Conservation (phyloP, 495 filamentous ascomycete genomes). For the Annulohypoxylon maeteangense region DNA sequence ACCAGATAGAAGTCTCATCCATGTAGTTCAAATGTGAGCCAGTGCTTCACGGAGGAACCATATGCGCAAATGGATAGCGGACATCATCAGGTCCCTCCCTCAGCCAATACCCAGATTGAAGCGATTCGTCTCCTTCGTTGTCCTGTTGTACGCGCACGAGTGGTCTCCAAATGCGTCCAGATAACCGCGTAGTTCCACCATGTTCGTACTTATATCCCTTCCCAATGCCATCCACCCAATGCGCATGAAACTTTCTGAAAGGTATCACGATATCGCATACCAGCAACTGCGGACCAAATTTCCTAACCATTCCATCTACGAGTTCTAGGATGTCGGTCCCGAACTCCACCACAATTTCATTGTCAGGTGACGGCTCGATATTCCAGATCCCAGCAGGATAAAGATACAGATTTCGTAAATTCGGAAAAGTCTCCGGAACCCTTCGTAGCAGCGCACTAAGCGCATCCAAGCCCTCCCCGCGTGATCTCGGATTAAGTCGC, state of each 20-base stretch:
- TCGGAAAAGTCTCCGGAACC: not conserved
- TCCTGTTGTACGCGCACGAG: not conserved
- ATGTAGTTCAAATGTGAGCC: no score
- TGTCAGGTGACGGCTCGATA: no score
- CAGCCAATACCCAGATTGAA: not conserved
- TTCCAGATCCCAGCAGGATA: not conserved
- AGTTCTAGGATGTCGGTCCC: not conserved
- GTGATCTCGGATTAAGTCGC: not conserved
- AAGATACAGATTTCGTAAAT: not conserved
- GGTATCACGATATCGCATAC: not conserved
- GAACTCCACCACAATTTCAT: not conserved
- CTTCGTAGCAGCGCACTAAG: not conserved
- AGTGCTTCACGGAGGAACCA: not conserved
- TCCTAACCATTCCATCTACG: not conserved
- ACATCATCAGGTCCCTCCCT: not conserved
- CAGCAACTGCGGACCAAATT: not conserved
- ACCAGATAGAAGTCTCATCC: no score
- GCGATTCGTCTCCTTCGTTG: not conserved
- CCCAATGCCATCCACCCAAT: not conserved
- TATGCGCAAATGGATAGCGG: not conserved
- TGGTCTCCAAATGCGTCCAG: not conserved
- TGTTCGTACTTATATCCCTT: not conserved
- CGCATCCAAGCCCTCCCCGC: not conserved
- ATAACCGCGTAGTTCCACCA: not conserved
- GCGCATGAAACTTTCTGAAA: not conserved